Evolutionary conservation across 2,329 filamentous ascomycete genomes (phyloP), one percentile per base, ranked within the genome.

Genomic region (Pyricularia sp.): DNA sequence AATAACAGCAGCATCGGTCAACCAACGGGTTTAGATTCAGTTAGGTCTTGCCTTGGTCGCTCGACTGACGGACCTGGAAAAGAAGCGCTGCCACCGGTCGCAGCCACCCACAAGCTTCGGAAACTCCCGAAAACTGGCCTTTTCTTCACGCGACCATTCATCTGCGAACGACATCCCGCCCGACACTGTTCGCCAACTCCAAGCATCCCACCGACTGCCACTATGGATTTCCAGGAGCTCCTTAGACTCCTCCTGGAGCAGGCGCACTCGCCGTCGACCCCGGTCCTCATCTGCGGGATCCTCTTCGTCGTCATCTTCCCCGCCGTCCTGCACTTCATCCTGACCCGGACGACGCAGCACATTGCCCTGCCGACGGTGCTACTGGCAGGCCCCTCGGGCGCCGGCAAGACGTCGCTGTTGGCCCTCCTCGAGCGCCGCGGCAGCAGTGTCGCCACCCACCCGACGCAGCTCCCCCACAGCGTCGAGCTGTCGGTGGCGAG

Each of bases 321-420:
- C 25, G 76, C 97, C 68, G 76, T 97, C 68, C 83, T 97, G 65
- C 95, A 98, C 81, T 78, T 87, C 69, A 81, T 90, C 76, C 85
- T 97, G 76, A 88, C 93, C 78, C 86, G 86, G 69, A 84, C 87
- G 66, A 85, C 86, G 58, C 85, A 88, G 17, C 89, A 91, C 74
- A 87, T 87, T 55, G 84, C 83, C 17, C 85, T 91, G 30, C 93
- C 94, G 66, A 90, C 90, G 9, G 88, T 98, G 70, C 82, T 97
- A 11, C 86, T 97, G 63, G 78, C 94, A 66, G 95, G 95, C 0
- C 93, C 94, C 20, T 89, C 90, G 69, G 91, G 90, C 71, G 86
- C 88, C 66, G 95, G 95, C 75, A 99, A 98, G 83, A 98, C 95
- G 0, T 86, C 92, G 10, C 87, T 98, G 42, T 81, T 93, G n/a